Conservation (phyloP, 805 yeast species). For the Wickerhamiella shivajii region DNA sequence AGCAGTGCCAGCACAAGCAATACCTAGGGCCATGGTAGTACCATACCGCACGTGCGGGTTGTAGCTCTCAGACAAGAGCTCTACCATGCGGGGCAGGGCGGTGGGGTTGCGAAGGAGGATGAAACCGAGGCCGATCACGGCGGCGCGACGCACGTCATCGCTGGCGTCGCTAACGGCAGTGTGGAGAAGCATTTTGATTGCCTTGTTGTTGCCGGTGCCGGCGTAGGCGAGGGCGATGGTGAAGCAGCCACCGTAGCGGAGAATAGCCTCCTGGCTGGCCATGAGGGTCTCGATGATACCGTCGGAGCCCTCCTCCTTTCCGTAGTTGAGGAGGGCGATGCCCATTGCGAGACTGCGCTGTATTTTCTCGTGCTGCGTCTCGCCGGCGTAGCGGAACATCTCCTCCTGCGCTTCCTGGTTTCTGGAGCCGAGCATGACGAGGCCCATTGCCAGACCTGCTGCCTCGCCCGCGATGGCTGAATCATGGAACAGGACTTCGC, state of each 20-base stretch:
- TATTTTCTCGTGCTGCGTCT: conserved; percentile 90
- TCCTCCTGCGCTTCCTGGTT: conserved; percentile 52
- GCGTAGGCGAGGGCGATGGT: conserved; percentile 92
- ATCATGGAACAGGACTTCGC: conserved; percentile 72
- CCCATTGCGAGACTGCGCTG: conserved; percentile 88
- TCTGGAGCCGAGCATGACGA: conserved; percentile 88
- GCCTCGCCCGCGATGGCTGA: conserved; percentile 93
- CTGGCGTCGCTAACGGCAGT: conserved; percentile 92
- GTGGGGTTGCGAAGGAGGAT: conserved; percentile 79
- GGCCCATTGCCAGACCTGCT: conserved; percentile 91
- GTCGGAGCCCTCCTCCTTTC: conserved; percentile 72
- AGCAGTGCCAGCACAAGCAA: conserved; percentile 92
- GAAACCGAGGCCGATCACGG: conserved; percentile 85
- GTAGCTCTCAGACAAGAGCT: conserved; percentile 81
- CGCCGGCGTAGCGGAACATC: conserved; percentile 82
- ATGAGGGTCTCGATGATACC: conserved; percentile 48
- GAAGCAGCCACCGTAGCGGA: conserved; percentile 93
- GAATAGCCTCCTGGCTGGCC: conserved; percentile 60
- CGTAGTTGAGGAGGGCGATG: conserved; percentile 72
- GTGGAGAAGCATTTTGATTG: conserved; percentile 75
- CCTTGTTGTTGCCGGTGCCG: conserved; percentile 84
- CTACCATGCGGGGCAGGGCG: conserved; percentile 90
- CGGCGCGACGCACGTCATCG: conserved; percentile 93
- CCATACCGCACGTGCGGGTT: conserved; percentile 98
- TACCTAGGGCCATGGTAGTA: conserved; percentile 93